Evolutionary conservation across 176 grass and related monocot genomes (phyloP).

Genomic region (Chrysopogon serrulatus): DNA sequence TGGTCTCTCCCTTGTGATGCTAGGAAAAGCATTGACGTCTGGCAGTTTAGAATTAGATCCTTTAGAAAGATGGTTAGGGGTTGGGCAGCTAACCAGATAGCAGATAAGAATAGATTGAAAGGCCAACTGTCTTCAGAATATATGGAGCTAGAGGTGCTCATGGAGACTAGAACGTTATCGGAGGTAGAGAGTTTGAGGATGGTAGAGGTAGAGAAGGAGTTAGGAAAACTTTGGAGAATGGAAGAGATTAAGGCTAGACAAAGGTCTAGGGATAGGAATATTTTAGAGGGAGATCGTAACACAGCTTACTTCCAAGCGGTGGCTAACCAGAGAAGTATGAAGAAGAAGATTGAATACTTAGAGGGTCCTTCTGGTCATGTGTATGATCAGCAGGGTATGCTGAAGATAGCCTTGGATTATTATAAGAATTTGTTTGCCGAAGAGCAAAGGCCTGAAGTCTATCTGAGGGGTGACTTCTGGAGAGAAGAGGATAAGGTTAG

Average conservation of each 20-base stretch:
- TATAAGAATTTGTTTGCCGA: not conserved
- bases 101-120: too few species aligned
- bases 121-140: too few species aligned
- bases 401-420: rapidly evolving
- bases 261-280: not conserved
- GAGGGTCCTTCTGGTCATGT: rapidly evolving
- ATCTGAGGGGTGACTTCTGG: rapidly evolving
- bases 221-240: not conserved
- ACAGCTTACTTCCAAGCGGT: not conserved
- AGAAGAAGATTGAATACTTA: not conserved
- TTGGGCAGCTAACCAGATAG: too few species aligned
- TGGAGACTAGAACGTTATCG: too few species aligned
- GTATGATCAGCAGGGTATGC: rapidly evolving
- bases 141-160: rapidly evolving
- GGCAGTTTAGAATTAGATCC: too few species aligned
- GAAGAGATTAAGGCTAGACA: not conserved
- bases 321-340: not conserved
- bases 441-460: rapidly evolving
- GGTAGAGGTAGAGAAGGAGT: rapidly evolving
- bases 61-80: too few species aligned
- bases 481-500: rapidly evolving
- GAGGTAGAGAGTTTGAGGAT: rapidly evolving
- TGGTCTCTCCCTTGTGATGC: too few species aligned
- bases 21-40: not conserved
- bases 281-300: not conserved